Conservation (phyloP, 2,329 filamentous ascomycete genomes). For the Aureobasidium sp. region DNA sequence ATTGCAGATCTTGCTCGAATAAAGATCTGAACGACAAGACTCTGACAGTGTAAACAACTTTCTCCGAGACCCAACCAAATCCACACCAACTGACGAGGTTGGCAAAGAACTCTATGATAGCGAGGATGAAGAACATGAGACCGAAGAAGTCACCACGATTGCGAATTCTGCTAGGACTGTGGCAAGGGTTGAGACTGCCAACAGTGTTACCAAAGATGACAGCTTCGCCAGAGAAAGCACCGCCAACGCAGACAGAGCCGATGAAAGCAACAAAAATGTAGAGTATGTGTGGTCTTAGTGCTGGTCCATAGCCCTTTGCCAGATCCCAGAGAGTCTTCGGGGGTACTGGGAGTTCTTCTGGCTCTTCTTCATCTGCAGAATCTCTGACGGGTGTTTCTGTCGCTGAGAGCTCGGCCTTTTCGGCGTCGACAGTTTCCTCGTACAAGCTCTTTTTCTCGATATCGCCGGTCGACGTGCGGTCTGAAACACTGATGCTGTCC, state of each 20-base stretch:
- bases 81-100: conserved; percentile 54
- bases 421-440: neutral
- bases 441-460: conserved; percentile 10
- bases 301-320: conserved; percentile 31
- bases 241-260: conserved; percentile 46
- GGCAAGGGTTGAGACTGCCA: conserved; percentile 50
- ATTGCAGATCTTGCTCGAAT: conserved; percentile 60
- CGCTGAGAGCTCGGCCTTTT: conserved; percentile 4
- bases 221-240: conserved; percentile 51
- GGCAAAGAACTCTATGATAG: conserved; percentile 53
- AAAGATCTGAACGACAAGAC: conserved; percentile 59
- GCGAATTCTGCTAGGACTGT: conserved; percentile 42
- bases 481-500: conserved; percentile 14
- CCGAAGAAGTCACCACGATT: conserved; percentile 48
- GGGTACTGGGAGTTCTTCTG: conserved; percentile 19
- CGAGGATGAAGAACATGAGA: conserved; percentile 55
- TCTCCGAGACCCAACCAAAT: conserved; percentile 56
- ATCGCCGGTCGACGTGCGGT: neutral
- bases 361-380: conserved; percentile 19
- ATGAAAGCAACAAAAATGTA: conserved; percentile 21
- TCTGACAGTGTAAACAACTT: conserved; percentile 56
- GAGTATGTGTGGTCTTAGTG: conserved; percentile 39
- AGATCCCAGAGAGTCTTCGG: conserved; percentile 26
- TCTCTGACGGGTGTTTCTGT: conserved; percentile 11
- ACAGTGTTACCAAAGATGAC: conserved; percentile 57